A percentile compares a stretch with the other conserved stretches of the same genome.
Conservation (phyloP, 208 protist species). For the Acanthamoeba triangularis region DNA sequence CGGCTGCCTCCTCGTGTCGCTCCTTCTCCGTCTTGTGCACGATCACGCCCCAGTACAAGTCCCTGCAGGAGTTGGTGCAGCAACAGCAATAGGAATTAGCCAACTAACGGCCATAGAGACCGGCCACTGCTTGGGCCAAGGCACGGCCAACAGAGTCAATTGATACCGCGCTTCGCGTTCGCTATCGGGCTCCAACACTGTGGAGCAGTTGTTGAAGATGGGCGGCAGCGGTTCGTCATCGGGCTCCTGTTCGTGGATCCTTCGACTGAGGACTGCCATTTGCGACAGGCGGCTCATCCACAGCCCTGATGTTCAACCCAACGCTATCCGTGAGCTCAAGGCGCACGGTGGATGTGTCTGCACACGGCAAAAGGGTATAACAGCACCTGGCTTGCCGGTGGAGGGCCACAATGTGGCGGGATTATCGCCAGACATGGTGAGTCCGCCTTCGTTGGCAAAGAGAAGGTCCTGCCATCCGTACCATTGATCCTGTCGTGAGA, state of each 20-base stretch:
- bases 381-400: background rate
- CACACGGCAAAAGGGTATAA: background rate
- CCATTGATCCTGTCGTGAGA: conserved; percentile 11
- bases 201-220: conserved; percentile 8
- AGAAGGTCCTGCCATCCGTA: conserved; percentile 38
- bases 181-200: background rate
- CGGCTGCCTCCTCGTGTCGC: background rate
- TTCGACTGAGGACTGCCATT: background rate
- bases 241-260: background rate
- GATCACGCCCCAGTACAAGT: conserved; percentile 9
- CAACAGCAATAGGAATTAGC: background rate
- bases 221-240: background rate
- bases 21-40: conserved; percentile 14
- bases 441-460: background rate
- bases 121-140: background rate
- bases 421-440: background rate
- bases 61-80: background rate
- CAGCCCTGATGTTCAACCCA: background rate
- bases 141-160: too few species aligned
- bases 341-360: background rate
- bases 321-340: background rate
- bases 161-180: background rate
- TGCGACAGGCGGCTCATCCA: conserved; percentile 32
- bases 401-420: conserved; percentile 5
- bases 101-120: background rate